Base-by-base conservation (phyloP, 176 grass and related monocot genomes). In the Musa beccarii region DNA sequence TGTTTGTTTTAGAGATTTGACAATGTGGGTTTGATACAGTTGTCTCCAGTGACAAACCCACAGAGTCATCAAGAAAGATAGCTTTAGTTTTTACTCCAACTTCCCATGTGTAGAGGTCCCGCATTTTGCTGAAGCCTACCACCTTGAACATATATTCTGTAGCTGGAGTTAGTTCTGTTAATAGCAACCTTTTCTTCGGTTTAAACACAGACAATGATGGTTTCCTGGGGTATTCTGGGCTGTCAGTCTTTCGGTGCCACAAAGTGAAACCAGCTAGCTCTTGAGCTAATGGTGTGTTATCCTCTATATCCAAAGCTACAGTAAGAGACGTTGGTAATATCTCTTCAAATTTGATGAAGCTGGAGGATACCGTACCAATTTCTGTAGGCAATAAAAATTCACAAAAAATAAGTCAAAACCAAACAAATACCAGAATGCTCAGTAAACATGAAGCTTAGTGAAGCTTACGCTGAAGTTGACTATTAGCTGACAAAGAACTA, bases 141-240 rank as follows among this genome's bases (percentile, higher is more conserved):
- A 93, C 71, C 83, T 91, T 98, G 63, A 98, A 87, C 22, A 82
- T 75, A 82, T 98, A 93, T 79, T 79, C 68, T 73, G 88, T 98
- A 59, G 82, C 86, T 26, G 86, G 86, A 12, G 16, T 78, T 67
- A 98, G 86, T 78, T 82, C 90, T 55, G 78, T 82, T 25, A 98
- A 73, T 20, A 74, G n/a, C 59, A 87, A 78, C 53, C 74, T 86
- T 84, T 81, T 83, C 21, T 79, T 83, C 34, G 82, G 84, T 24
- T 72, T 76, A 80, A 73, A 81, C 61, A 93, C 55, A 61, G 87
- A 87, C 76, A 78, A 88, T 26, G 86, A 89, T 5, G 82, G 86
- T 70, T 81, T 76, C n/a, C 57, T 24, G 8, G 66, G 73, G 61
- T 91, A 98, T 1, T 74, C 78, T 54, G 79, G 76, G 66, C 34